Base-by-base conservation (phyloP, 768 basidiomycete genomes). In the Panus rudis region DNA sequence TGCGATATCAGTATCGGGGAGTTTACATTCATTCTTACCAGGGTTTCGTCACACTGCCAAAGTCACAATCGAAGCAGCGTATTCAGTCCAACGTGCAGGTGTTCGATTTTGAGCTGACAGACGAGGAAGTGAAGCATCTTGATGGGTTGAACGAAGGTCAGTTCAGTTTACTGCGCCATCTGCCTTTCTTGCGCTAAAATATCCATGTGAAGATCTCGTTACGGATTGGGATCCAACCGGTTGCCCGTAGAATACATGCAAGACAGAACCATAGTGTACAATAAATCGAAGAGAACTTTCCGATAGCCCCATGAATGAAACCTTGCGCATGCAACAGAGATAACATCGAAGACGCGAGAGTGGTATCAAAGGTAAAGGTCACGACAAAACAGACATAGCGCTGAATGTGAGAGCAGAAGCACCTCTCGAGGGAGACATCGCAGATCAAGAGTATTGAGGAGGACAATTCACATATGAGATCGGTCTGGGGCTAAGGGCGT, bases 31-130 rank as follows among this genome's bases (percentile, higher is more conserved):
- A 16, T 43, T 40, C 16, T 4, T 16, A 3, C 28, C 37, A 77
- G 72, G 70, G 77, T 21, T 84, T 69, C 52, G 64, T 83, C 23
- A 78, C 80, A 2, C 63, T 87, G 0, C 82, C 84, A 4, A 86
- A 86, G 58, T 79, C 80, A 4, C 66, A 69, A 12, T 74, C 67
- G 0, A 65, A 69, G 20, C 43, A 61, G 2, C 67, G 83, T 19
- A 81, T 88, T 50, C 52, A 65, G 22, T 63, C 70, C 2, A 88
- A 89, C 56, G 63, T 69, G 2, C 60, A 80, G 21, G 63, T 88
- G 3, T 89, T 73, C 50, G 75, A 81, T 52, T 86, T 85, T 47
- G 69, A 71, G 42, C 64, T 86, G 3, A 58, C 63, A 7, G 51
- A 62, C 13, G 65, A 69, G 4, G 81, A 81, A 37, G 66, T 86